Conservation (phyloP, 192 early-diverging fungal species). For the Chytriomyces confervae region DNA sequence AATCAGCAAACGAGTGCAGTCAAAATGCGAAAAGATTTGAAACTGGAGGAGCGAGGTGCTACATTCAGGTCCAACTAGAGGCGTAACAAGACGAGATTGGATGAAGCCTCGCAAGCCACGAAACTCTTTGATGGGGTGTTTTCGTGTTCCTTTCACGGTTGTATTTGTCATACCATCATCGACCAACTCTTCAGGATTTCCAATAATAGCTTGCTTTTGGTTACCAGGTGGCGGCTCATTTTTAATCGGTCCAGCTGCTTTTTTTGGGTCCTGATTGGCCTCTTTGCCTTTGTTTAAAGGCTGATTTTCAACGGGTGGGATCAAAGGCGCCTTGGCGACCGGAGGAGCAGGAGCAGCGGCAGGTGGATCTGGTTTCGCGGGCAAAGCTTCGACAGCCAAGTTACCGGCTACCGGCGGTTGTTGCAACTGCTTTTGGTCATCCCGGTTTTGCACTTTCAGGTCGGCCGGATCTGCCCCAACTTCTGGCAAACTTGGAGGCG, state of each 20-base stretch:
- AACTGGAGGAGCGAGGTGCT: constrained; percentile 74
- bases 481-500: background rate
- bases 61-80: constrained; percentile 84
- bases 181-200: background rate
- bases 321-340: background rate
- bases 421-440: background rate
- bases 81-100: constrained; percentile 43
- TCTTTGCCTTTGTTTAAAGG: background rate
- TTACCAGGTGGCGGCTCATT: background rate
- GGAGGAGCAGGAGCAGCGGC: background rate
- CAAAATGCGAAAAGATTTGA: constrained; percentile 64
- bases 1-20: constrained; percentile 84
- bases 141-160: constrained; percentile 11
- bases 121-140: constrained; percentile 26
- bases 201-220: background rate
- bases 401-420: background rate
- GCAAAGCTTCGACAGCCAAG: too few relatives aligned
- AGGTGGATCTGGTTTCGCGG: background rate
- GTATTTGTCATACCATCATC: constrained; percentile 6
- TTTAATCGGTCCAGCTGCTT: background rate
- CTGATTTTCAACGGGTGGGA: background rate
- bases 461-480: background rate
- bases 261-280: background rate
- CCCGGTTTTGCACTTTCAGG: background rate
- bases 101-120: constrained; percentile 30